Base-by-base conservation (phyloP, 2,329 filamentous ascomycete genomes). In the Xylariaceae sp. region DNA sequence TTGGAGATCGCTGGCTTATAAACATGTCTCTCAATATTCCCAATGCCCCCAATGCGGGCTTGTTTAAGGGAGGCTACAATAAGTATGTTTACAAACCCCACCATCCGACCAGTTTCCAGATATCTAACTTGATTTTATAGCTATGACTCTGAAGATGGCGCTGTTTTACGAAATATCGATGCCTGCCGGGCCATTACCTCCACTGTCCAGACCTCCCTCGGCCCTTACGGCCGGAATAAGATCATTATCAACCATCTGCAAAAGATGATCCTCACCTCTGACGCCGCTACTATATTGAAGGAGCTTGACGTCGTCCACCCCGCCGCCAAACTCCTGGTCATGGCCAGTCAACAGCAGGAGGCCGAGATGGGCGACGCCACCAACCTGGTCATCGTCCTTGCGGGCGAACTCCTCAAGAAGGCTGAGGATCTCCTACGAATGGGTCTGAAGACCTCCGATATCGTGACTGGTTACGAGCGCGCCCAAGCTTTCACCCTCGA, bases 211-310 rank as follows among this genome's bases (percentile, higher is more conserved):
- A 97, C 93, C 43, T 97, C 93, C 34, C 79, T 98, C 28, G 94
- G 93, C 39, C 93, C 93, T 46, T 96, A 95, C 69, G 93, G 93
- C 61, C 87, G 93, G 69, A 98, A 98, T 78, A 98, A 98, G 76
- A 90, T 98, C 63, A 89, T 98, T 72, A 97, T 98, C 77, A 98
- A 98, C 76, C 94, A 98, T 72, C 78, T 98, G 50, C 89, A 95
- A 69, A 98, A 98, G 78, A 96, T 98, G 93, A 95, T 96, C 58
- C 77, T 98, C 52, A 98, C 94, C 56, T 97, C 90, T 47, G 93
- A 98, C 64, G 93, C 93, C 52, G 93, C 93, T 53, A 97, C 93
- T 33, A 98, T 98, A 64, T 79, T 98, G 56, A 85, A 89, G 61
- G 94, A 98, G 73, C 82, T 98, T 66, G 93, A 98, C 62, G 93